Evolutionary conservation across 75 land plant species (phyloP).

Genomic region (Ceratopteris richardii): DNA sequence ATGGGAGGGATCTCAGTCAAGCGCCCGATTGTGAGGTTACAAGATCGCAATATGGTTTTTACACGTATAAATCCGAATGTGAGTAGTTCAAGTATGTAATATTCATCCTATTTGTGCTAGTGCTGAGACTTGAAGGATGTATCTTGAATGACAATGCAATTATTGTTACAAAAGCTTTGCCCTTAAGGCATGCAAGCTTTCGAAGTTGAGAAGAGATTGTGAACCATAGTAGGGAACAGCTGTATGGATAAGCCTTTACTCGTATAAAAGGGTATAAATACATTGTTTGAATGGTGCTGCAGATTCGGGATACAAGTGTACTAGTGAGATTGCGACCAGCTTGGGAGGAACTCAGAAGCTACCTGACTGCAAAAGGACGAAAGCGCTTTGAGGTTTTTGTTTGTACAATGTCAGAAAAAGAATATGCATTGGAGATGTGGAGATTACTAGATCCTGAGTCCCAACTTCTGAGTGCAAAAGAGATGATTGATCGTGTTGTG

Average conservation of each 20-base stretch:
- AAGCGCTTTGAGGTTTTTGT: conserved; percentile 52
- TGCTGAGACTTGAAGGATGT: too few relatives aligned
- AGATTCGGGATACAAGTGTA: conserved; percentile 51
- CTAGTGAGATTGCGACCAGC: conserved; percentile 46
- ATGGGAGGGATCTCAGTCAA: conserved; percentile 17
- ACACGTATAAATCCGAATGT: conserved; percentile 51
- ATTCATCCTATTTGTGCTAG: too few relatives aligned
- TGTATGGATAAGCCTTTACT: too few relatives aligned
- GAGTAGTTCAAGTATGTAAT: too few relatives aligned
- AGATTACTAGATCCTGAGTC: conserved; percentile 52
- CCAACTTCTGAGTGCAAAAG: conserved; percentile 27
- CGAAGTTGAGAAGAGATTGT: too few relatives aligned
- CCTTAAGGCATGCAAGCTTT: too few relatives aligned
- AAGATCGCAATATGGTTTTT: conserved; percentile 38
- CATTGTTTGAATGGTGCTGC: conserved; percentile 4
- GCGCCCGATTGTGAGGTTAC: conserved; percentile 43
- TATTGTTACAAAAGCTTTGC: too few relatives aligned
- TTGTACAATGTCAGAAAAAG: conserved; percentile 53
- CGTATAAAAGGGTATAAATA: too few relatives aligned
- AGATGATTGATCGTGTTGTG: conserved; percentile 38
- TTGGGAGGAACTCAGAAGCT: conserved; percentile 46
- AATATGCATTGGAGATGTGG: conserved; percentile 59
- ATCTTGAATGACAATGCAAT: too few relatives aligned
- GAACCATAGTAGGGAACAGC: too few relatives aligned
- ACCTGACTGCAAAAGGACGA: conserved; percentile 42